Evolutionary conservation across 2,329 filamentous ascomycete species (phyloP), one percentile per base, ranked within the genome.

Genomic region (Colletotrichum gloeosporioides): DNA sequence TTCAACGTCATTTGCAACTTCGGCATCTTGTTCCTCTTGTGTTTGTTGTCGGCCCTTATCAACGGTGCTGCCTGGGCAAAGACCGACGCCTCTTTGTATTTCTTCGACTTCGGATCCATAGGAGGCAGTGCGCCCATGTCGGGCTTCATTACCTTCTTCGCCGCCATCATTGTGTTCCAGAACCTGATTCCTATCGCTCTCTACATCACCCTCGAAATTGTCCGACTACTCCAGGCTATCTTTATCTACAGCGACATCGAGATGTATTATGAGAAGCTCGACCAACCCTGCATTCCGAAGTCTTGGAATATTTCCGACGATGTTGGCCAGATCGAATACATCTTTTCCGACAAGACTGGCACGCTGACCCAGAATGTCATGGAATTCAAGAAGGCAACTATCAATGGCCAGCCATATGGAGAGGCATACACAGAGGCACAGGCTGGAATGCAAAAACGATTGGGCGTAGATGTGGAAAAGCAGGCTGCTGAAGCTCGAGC

Each of bases 231-330:
- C 13, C 97, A 99, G 85, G 97, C 96, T 6, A 92, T 98, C 82
- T 99, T 99, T 89, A 99, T 99, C 82, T 98, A 98, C 88, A 98
- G 94, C 86, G 97, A 99, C 82, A 91, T 95, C 6, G 92, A 94
- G 82, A 99, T 99, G 98, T 99, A 99, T 86, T 98, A 99, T 87
- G 97, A 97, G 73, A 93, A 92, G 81, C 92, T 98, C 79, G 96
- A 98, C 81, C 96, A 98, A 82, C 96, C 96, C 3, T 99, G 98
- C 83, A 95, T 98, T 13, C 97, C 98, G 7, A 99, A 99, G 82
- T 96, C 96, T 0, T 99, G 97, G 97, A 99, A 99, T 83, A 99
- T 99, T 67, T 99, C 96, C 1, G 97, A 99, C 82, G 98, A 99
- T 81, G 90, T 99, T 63, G 97, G 97, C 15, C 97, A 99, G 86